Evolutionary conservation across 192 early-diverging fungal genomes (phyloP).

Genomic region (Lobulomyces angularis): DNA sequence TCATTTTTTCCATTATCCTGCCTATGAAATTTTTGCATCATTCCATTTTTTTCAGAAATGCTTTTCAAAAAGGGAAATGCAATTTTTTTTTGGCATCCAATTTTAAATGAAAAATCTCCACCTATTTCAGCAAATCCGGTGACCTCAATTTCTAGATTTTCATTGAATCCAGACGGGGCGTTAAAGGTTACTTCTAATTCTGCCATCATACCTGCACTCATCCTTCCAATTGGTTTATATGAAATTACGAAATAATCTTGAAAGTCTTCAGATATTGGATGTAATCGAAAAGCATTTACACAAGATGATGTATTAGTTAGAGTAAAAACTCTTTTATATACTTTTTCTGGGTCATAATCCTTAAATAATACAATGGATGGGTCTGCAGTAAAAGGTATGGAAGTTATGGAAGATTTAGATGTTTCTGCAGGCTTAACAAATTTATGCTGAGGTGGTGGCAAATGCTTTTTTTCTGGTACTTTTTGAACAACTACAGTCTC

Average conservation of each 20-base stretch:
- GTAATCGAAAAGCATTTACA: conserved; percentile 16
- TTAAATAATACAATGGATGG: conserved; percentile 10
- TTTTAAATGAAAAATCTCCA: too few species aligned
- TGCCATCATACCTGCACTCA: conserved; percentile 20
- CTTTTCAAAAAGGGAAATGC: too few species aligned
- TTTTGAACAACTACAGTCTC: too few species aligned
- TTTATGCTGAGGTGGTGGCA: too few species aligned
- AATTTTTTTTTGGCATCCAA: too few species aligned
- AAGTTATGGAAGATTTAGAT: background rate
- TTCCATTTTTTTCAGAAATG: too few species aligned
- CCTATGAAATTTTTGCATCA: too few species aligned
- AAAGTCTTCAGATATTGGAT: conserved; percentile 13
- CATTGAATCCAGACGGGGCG: conserved; percentile 13
- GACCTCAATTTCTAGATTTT: too few species aligned
- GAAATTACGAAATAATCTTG: conserved; percentile 14
- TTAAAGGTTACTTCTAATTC: conserved; percentile 13
- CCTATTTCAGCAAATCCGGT: too few species aligned
- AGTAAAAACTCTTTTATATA: conserved; percentile 10
- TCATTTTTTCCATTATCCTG: too few species aligned
- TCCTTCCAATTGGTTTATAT: conserved; percentile 9
- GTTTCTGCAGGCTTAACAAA: too few species aligned
- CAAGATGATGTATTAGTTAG: conserved; percentile 19
- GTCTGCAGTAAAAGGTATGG: conserved; percentile 9
- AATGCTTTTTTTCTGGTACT: too few species aligned
- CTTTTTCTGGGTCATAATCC: conserved; percentile 14